Evolutionary conservation across 176 grass and related monocot species (phyloP).

Genomic region (Cenchrus fungigraminus): DNA sequence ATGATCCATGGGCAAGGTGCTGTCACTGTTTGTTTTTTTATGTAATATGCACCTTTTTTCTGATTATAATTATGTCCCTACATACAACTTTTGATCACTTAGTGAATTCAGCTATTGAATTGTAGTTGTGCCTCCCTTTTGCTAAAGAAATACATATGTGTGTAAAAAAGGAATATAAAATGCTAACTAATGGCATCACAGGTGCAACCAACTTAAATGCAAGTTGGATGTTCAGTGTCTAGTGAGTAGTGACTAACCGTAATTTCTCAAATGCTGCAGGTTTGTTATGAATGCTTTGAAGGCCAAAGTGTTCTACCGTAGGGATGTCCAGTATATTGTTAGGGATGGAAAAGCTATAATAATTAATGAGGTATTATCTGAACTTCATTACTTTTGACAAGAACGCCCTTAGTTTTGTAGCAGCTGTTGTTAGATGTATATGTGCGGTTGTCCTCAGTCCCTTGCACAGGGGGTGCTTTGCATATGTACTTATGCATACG

Average conservation of each 20-base stretch:
- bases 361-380: conserved; percentile 80
- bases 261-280: conserved; percentile 55
- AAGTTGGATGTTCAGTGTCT: conserved; percentile 7
- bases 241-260: background rate
- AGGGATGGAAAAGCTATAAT: conserved; percentile 90
- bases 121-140: background rate
- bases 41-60: conserved; percentile 22
- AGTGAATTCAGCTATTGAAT: background rate
- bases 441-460: background rate
- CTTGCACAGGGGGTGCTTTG: background rate
- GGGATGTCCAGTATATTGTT: conserved; percentile 95
- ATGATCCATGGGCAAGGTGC: conserved; percentile 96
- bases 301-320: conserved; percentile 88
- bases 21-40: conserved; percentile 36
- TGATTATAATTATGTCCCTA: conserved; percentile 27
- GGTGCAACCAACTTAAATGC: conserved; percentile 13
- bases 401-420: conserved; percentile 13
- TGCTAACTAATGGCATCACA: conserved; percentile 6
- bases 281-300: conserved; percentile 96
- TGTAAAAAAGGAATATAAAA: background rate
- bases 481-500: background rate
- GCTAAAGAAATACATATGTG: background rate
- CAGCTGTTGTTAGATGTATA: background rate
- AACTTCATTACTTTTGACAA: background rate
- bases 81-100: conserved; percentile 26